Base-by-base conservation (phyloP, 768 basidiomycete species). In the Panaeolus cyanescens region DNA sequence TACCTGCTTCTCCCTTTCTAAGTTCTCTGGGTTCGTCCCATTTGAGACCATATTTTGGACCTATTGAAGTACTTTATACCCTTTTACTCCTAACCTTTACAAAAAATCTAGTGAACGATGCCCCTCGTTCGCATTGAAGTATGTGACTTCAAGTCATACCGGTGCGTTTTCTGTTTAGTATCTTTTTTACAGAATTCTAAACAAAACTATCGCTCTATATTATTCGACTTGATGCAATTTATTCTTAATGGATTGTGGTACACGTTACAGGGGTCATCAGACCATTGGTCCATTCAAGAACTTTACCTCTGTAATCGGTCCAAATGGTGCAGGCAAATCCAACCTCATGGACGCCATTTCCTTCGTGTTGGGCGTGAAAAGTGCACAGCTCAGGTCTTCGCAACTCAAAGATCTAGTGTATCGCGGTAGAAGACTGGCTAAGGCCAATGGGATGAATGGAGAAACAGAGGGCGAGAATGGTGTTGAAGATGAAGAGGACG, bases 261-360 rank as follows among this genome's bases (percentile, higher is more conserved):
- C n/a, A n/a, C n/a, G n/a, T n/a, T 55, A 3, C 68, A 90, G 90
- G 61, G 89, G 90, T 36, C 89, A 91, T 71, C 92, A 95, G 73
- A 84, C 85, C 30, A 93, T 96, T 54, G 95, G 95, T 0, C 95
- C 95, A 1, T 95, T 96, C 79, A 87, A 85, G 77, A 88, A 89
- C 69, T 99, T 99, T 76, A 96, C 96, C 0, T 96, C 94, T 10
- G 84, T 98, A 58, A 98, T 99, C 67, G 97, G 97, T 20, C 96
- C 97, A 33, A 99, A 99, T 89, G 96, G 97, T 60, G 95, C 96
- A 0, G 97, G 97, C 62, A 99, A 99, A 72, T 96, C 95, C 9
- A 99, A 99, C 73, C 86, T 99, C 59, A 99, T 99, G 97, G 97
- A 99, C 72, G 97, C 97, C 56, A 98, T 99, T 65, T 99, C 97